Evolutionary conservation across 495 filamentous ascomycete genomes (phyloP), one percentile per base, ranked within the genome.

Genomic region (Bryoglossum gracile): DNA sequence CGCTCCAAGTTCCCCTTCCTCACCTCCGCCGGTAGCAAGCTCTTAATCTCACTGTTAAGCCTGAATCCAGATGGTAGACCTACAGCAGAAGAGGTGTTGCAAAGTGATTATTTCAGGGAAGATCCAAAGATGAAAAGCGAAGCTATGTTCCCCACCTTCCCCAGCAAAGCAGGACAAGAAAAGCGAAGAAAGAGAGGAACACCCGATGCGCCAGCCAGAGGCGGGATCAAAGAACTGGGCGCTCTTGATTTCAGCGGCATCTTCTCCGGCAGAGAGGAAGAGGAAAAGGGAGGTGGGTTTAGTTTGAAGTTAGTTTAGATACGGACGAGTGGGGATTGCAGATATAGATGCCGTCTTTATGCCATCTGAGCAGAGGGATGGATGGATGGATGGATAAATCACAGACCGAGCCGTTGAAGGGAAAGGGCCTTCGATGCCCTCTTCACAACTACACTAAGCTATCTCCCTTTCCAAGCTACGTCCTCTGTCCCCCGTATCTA

Each of bases 161-260:
- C 92, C 1, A 89, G 83, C 41, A 96, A 95, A 66, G 92, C 91
- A 0, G 88, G 89, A 1, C 85, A 91, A 74, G 92, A 98, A 74
- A 86, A 82, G 61, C 65, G 89, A 57, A 70, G 87, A 50, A 68
- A 77, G 24, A 64, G 79, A 22, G 81, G 76, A 48, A 95, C 83
- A 34, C 92, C 92, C 2, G 84, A 87, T 58, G 92, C 92, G n/a
- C 92, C 92, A 2, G 82, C 76, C 25, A 68, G 89, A 5, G 91
- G 90, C 0, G 80, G 84, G 56, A 85, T 81, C 42, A 82, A 81
- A 1, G 75, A 65, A 42, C 68, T 89, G 40, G 67, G 72, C 10
- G 80, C 74, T 0, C 76, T 89, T 53, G 87, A 91, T 66, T 87
- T 89, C 30, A 87, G 84, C 63, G 84, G 86, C 1, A 78, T 89